phyloP scores from a whole-genome alignment of 371 early-diverging fungal genomes.

The Blyttiomyces sp. region DNA sequence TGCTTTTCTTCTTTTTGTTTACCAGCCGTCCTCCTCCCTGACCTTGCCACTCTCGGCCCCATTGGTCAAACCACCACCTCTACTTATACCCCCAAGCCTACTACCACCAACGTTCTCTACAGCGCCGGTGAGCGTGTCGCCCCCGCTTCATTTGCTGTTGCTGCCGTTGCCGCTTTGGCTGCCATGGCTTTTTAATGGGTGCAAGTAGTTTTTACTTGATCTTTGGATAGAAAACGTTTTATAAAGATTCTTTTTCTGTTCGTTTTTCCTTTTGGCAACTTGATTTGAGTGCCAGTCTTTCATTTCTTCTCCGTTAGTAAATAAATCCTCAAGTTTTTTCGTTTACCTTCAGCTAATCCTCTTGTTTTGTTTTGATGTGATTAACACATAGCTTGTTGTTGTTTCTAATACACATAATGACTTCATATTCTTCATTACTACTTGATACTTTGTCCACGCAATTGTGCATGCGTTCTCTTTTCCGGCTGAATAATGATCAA shows the following conservation, averaged over 20 bases:
- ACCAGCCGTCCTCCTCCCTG: neutral
- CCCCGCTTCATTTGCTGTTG: neutral
- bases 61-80: neutral
- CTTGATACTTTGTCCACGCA: too few relatives aligned
- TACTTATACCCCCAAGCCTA: neutral
- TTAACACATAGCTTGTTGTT: too few relatives aligned
- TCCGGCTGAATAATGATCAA: too few relatives aligned
- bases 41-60: neutral
- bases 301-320: too few relatives aligned
- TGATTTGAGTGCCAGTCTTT: too few relatives aligned
- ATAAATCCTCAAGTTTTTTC: too few relatives aligned
- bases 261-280: neutral
- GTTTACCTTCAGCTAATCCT: too few relatives aligned
- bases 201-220: neutral
- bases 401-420: too few relatives aligned
- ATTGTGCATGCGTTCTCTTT: too few relatives aligned
- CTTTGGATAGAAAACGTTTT: neutral
- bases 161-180: conserved; percentile 10
- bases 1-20: neutral
- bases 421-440: too few relatives aligned
- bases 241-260: neutral
- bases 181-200: neutral
- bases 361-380: too few relatives aligned
- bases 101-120: neutral
- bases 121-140: neutral